Evolutionary conservation across 768 basidiomycete species (phyloP), one percentile per base, ranked within the genome.

Genomic region (Lactarius quietus): DNA sequence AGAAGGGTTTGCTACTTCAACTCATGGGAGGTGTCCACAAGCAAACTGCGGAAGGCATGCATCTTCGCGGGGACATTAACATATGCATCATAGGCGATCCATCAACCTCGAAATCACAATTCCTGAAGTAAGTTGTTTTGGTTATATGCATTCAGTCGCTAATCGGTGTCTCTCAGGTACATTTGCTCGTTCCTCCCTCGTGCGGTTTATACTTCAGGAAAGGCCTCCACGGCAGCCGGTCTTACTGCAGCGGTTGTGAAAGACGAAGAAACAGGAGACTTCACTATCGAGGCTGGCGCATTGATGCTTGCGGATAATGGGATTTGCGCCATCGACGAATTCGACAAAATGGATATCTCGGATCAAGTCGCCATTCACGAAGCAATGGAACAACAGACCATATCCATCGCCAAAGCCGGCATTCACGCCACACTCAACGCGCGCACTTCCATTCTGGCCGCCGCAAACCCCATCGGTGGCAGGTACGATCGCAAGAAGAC

Each of bases 311-410:
- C 97, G 7, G 97, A 99, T 78, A 98, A 98, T 71, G 97, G 97
- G 9, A 98, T 98, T 74, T 99, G 97, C 73, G 95, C 95, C n/a
- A 99, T 99, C 72, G 97, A 99, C 78, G 97, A 98, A 77, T 99
- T 99, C 73, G 97, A 99, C 84, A 99, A 99, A 78, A 99, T 99
- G 97, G 96, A 98, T 75, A 87, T 98, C 59, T 88, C 92, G 0
- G 97, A 98, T 75, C 97, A 98, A 75, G 94, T 98, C 51, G 97
- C 97, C 39, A 98, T 99, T 71, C 97, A 99, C 82, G 96, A 98
- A 82, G 96, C 96, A 9, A 98, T 98, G 96, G 96, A 98, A 87
- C 96, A 98, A 78, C 95, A 98, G 78, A 98, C 96, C 1, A 98
- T 98, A 71, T 97, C 95, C 33, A 98, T 98, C 68, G 97, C 97